A percentile compares a stretch with the other conserved stretches of the same genome.
These are phyloP conservation scores for Phytophthora parvispora DNA, from an alignment of 352 stramenopile species.

Conservation along the genomic window DNA sequence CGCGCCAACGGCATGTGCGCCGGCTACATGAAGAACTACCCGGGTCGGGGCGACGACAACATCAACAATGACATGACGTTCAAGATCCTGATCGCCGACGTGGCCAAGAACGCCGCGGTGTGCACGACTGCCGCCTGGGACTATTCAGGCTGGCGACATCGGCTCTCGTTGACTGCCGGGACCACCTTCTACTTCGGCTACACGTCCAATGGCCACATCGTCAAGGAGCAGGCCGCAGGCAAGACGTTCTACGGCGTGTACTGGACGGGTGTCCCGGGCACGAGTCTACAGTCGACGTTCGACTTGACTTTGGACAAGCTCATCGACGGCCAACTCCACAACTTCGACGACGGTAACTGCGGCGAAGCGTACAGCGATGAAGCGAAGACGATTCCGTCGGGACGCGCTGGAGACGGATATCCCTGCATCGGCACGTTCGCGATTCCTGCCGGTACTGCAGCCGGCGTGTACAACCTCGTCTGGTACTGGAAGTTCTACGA, in stretches of 20 bases:
- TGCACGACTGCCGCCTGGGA: constrained; percentile 44
- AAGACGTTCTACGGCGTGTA: constrained; percentile 73
- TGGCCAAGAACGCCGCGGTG: constrained; percentile 36
- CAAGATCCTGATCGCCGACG: constrained; percentile 70
- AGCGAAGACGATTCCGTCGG: constrained; percentile 45
- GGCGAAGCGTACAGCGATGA: constrained; percentile 56
- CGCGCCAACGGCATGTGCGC: constrained; percentile 56
- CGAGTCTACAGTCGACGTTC: constrained; percentile 52
- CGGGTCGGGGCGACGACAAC: constrained; percentile 51
- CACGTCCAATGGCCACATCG: constrained; percentile 70
- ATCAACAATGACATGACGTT: constrained; percentile 53
- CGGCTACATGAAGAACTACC: constrained; percentile 79
- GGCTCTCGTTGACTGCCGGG: constrained; percentile 49
- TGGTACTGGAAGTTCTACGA: constrained; percentile 84
- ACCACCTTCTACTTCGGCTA: constrained; percentile 71
- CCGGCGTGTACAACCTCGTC: constrained; percentile 71
- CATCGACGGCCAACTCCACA: constrained; percentile 69
- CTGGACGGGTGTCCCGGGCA: constrained; percentile 55
- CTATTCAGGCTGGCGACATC: constrained; percentile 52
- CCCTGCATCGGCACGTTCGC: constrained; percentile 62
- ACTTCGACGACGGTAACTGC: constrained; percentile 79
- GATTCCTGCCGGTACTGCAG: constrained; percentile 50
- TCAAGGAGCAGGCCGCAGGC: constrained; percentile 65
- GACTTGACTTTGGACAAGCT: constrained; percentile 65
- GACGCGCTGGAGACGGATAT: constrained; percentile 59